Evolutionary conservation across 345 rosid genomes (phyloP), one percentile per base, ranked within the genome.

Genomic region (Durio zibethinus): DNA sequence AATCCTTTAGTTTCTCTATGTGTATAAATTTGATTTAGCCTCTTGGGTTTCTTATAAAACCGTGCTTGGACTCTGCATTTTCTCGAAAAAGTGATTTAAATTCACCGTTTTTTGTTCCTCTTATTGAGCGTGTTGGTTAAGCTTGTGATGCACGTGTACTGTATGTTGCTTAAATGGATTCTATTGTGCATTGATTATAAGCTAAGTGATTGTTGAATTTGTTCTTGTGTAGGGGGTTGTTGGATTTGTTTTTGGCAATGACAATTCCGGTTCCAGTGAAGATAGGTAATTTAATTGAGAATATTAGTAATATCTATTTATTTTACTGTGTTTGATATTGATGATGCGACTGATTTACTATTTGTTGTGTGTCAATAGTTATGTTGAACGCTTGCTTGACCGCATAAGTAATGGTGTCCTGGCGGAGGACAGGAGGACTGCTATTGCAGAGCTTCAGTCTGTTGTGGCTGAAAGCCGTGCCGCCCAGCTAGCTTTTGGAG

Each of bases 401-500:
- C 97, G 97, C 36, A 91, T 97, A 72, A 92, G 92, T 87, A 97
- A 89, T 78, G 97, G 97, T 75, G 84, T 76, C 16, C 82, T 94
- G 59, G 91, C 99, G 23, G 97, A 97, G 77, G 98, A 97, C 83
- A 87, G 99, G 79, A 92, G 98, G 80, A 86, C 76, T 77, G 97
- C 99, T 62, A 87, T 92, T 67, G 80, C 86, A 31, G 98, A 97
- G 84, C 97, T 97, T 76, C 99, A 92, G 86, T 86, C 98, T 80
- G 86, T 94, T 57, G 97, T 94, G 2, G 95, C 90, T 8, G 99
- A 94, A 84, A 94, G 92, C 82, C 88, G 66, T 85, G 90, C 90
- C 76, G 92, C 93, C 10, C 97, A 97, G 79, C 88, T 97, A 65
- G 93, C 97, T 68, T 93, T 97, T 47, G 98, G 99, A 52, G 97